A percentile compares a stretch with the other conserved stretches of the same genome.
Conservation (phyloP, 768 basidiomycete genomes). For the Sarcomyxa edulis region DNA sequence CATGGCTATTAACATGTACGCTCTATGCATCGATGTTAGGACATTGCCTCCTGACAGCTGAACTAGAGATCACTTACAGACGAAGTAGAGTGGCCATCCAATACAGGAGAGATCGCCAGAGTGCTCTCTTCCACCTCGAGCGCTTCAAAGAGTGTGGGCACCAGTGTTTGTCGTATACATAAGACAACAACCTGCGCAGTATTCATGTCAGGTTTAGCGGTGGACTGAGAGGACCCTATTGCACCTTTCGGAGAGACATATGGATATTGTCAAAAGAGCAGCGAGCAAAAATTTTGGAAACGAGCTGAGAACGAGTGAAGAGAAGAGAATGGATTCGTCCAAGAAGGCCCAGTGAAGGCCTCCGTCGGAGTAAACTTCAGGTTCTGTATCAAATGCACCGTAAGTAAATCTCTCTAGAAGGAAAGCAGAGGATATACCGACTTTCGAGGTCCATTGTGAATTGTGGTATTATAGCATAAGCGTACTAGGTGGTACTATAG, state of each 20-base stretch:
- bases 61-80: constrained; percentile 41
- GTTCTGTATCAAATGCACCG: too few species aligned
- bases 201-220: neutral
- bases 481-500: too few species aligned
- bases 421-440: too few species aligned
- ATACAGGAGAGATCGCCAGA: constrained; percentile 53
- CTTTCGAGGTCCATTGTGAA: too few species aligned
- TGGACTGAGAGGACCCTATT: constrained; percentile 4
- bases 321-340: constrained; percentile 33
- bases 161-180: constrained; percentile 44
- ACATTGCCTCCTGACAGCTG: neutral
- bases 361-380: too few species aligned
- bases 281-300: constrained; percentile 43
- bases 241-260: constrained; percentile 61
- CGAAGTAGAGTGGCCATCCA: constrained; percentile 52
- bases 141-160: constrained; percentile 27
- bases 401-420: too few species aligned
- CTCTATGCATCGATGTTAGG: constrained; percentile 27
- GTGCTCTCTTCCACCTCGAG: constrained; percentile 38
- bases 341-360: constrained; percentile 39
- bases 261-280: constrained; percentile 31
- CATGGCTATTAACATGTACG: constrained; percentile 74
- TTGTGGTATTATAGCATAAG: too few species aligned
- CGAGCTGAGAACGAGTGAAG: constrained; percentile 38
- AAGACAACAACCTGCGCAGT: constrained; percentile 41